Percentiles rank a stretch among this genome's conserved stretches.
phyloP scores from a whole-genome alignment of 1,284 basidiomycete species.

The Trichosporon coremiiforme region DNA sequence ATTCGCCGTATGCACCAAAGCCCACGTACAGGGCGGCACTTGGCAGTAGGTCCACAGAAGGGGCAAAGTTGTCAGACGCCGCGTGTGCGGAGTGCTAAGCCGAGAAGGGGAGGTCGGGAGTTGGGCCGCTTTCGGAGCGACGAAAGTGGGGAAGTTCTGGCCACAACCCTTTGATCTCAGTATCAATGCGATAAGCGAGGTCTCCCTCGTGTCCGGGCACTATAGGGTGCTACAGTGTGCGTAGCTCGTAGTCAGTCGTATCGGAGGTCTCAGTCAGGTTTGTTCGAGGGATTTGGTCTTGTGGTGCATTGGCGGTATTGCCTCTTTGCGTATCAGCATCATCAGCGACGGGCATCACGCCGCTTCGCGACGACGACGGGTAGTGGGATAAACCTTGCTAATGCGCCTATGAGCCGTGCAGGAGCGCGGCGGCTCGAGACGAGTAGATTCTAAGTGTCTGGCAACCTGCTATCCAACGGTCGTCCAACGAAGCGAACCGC shows the following conservation, averaged over 20 bases:
- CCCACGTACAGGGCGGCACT: background rate
- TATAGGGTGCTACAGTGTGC: background rate
- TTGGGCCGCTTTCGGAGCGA: background rate
- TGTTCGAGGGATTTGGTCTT: background rate
- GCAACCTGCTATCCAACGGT: background rate
- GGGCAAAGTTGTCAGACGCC: background rate
- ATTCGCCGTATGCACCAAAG: background rate
- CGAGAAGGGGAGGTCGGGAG: background rate
- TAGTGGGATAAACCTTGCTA: background rate
- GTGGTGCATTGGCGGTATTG: background rate
- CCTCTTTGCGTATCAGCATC: background rate
- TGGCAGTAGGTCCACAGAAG: background rate
- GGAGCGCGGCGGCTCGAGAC: background rate
- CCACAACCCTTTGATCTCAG: background rate
- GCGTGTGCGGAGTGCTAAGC: background rate
- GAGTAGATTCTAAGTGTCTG: background rate
- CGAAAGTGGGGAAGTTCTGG: background rate
- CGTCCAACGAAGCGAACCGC: background rate
- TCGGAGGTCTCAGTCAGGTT: background rate
- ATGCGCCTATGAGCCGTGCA: background rate
- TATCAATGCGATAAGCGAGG: no score
- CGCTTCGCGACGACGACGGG: background rate
- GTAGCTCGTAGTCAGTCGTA: background rate
- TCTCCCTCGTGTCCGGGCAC: background rate
- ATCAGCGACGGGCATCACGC: background rate